These are phyloP conservation scores for Lepiota brunneoincarnata DNA, from an alignment of 768 basidiomycete genomes.

Conservation along the genomic window DNA sequence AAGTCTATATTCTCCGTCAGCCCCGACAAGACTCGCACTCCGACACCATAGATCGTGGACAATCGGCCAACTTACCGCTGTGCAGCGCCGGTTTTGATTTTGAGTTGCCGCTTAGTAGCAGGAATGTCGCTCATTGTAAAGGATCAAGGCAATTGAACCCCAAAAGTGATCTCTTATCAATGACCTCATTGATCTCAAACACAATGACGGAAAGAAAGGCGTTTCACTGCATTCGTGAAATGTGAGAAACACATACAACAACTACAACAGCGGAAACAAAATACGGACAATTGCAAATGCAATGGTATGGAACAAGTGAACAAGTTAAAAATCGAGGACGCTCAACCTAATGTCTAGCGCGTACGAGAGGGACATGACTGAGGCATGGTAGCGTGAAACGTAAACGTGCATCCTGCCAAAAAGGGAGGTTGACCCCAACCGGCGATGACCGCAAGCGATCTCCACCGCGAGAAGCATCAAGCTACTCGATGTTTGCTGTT, in stretches of 20 bases:
- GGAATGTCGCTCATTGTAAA: conserved; percentile 46
- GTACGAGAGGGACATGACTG: conserved; percentile 9
- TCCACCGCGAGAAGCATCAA: conserved; percentile 25
- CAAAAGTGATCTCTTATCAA: background rate
- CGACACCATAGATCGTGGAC: no score
- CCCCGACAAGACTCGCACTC: no score
- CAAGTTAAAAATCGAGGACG: background rate
- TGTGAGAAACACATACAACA: conserved; percentile 10
- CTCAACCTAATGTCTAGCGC: conserved; percentile 8
- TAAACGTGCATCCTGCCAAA: background rate
- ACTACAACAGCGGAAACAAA: conserved; percentile 37
- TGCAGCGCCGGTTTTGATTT: conserved; percentile 69
- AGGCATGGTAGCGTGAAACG: conserved; percentile 7
- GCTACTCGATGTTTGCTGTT: conserved; percentile 21
- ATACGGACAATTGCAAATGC: background rate
- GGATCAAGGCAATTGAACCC: background rate
- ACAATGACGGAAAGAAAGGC: background rate
- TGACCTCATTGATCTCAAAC: conserved; percentile 2
- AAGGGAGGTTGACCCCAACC: background rate
- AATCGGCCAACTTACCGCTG: conserved; percentile 45
- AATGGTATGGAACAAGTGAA: background rate
- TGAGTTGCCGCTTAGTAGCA: conserved; percentile 61
- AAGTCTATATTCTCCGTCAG: conserved; percentile 32
- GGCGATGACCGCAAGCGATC: conserved; percentile 5
- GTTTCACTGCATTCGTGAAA: conserved; percentile 11